phyloP scores from a whole-genome alignment of 306 rosid genomes.

The Neltuma alba region DNA sequence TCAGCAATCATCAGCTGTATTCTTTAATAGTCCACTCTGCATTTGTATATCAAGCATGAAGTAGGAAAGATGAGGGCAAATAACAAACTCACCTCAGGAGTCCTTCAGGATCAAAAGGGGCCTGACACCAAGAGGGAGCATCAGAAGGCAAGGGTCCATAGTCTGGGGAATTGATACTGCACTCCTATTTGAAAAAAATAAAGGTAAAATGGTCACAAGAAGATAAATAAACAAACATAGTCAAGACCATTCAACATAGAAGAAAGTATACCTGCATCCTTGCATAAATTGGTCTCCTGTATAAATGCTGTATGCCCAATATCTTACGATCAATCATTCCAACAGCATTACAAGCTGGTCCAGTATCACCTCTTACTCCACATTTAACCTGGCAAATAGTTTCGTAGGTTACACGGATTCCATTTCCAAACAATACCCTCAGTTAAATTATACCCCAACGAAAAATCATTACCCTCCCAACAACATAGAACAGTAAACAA shows the following conservation, averaged over 20 bases:
- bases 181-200: slow-evolving; percentile 53
- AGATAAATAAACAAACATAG: neutral
- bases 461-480: neutral
- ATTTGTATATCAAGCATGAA: slow-evolving; percentile 8
- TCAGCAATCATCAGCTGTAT: neutral
- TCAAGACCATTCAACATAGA: slow-evolving; percentile 4
- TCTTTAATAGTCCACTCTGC: neutral
- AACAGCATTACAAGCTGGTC: slow-evolving; percentile 85
- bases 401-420: neutral
- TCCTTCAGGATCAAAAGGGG: slow-evolving; percentile 99
- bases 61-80: neutral
- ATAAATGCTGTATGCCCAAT: slow-evolving; percentile 74
- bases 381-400: slow-evolving; percentile 73
- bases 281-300: slow-evolving; percentile 69
- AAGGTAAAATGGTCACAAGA: neutral
- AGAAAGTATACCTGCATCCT: slow-evolving; percentile 59
- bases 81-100: slow-evolving; percentile 62
- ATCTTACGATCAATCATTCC: slow-evolving; percentile 89
- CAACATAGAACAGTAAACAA: slow-evolving; percentile 3
- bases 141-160: slow-evolving; percentile 82
- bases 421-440: slow-evolving; percentile 21
- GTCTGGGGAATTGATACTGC: slow-evolving; percentile 85
- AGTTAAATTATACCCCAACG: neutral
- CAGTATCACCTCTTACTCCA: slow-evolving; percentile 76
- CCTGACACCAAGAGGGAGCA: slow-evolving; percentile 99